These are phyloP conservation scores for Thymus mandschuricus DNA, from an alignment of 257 asterid species.

Conservation along the genomic window DNA sequence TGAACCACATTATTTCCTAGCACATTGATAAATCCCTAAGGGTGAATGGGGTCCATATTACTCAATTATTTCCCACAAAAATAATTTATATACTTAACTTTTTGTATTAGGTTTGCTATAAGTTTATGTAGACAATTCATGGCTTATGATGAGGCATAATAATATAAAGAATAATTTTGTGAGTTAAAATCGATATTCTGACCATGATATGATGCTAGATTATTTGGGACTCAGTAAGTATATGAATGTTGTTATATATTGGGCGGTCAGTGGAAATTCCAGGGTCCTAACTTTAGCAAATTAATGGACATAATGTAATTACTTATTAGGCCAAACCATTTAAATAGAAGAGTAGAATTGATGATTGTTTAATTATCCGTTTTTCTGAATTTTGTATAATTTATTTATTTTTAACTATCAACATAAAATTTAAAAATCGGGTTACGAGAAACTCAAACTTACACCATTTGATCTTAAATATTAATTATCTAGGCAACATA, in stretches of 20 bases:
- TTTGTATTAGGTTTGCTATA: neutral
- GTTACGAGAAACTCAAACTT: too few species aligned
- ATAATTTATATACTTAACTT: slow-evolving; percentile 2
- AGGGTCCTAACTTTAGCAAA: neutral
- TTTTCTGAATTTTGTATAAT: neutral
- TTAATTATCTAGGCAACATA: too few species aligned
- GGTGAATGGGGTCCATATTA: slow-evolving; percentile 8
- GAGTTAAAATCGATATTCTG: neutral
- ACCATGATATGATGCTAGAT: neutral
- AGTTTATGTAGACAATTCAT: slow-evolving; percentile 3
- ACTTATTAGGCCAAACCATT: neutral
- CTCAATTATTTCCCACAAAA: slow-evolving; percentile 50
- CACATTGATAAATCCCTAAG: slow-evolving; percentile 30
- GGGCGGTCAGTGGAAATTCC: neutral
- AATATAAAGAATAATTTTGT: neutral
- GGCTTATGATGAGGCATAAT: neutral
- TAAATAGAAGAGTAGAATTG: neutral
- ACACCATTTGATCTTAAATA: too few species aligned
- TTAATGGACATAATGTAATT: neutral
- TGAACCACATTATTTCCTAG: slow-evolving; percentile 33
- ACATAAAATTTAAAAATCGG: too few species aligned
- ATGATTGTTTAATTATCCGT: too few species aligned
- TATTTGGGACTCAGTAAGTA: neutral
- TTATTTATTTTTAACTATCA: too few species aligned
- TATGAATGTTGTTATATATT: neutral